Base-by-base conservation (phyloP, 2,329 filamentous ascomycete species). In the Phialophora tarda region DNA sequence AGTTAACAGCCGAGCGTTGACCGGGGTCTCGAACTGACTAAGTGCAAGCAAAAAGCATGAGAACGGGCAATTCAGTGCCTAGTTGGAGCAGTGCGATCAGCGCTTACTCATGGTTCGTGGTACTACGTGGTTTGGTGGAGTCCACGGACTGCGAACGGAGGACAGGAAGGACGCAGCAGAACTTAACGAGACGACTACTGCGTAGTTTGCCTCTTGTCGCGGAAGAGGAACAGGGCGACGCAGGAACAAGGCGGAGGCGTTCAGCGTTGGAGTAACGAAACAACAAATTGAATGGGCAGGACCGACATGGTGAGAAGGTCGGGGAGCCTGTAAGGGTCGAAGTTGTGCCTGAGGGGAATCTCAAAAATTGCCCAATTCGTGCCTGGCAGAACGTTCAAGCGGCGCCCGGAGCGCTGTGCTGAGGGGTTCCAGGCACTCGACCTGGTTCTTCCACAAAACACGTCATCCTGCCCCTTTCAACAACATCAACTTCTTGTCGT, bases 311-410 rank as follows among this genome's bases (percentile, higher is more conserved):
- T 34, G 53, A 55, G 53, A 32, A 48, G 44, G 44, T 48, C 44
- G 44, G 23, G 14, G 7, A 4, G 10, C 32, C 32, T 34, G 10
- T 11, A 8, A 12, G 32, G 32, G 32, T 34, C 32, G 32, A 34
- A 34, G 32, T 34, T 34, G 32, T 26, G 48, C n/a, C 53, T 54
- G 51, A 54, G 51, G 51, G 26, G 51, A 30, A 26, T 1, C 6
- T 32, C 3, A 10, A 23, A 51, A 23, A 12, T 54, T 12, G 23
- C 51, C 23, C 51, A 34, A 30, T 55, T 32, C 26, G 53, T 21
- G 53, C 24, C 53, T 55, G 53, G 53, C 26, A 34, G 28, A 55
- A 55, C 28, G 8, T 55, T 55, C n/a, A 55, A 55, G 26, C 53
- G 53, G 53, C 23, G 21, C 21, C 48, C 48, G 24, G 48, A 17